Base-by-base conservation (phyloP, 768 basidiomycete genomes). In the Amyloporia xantha region DNA sequence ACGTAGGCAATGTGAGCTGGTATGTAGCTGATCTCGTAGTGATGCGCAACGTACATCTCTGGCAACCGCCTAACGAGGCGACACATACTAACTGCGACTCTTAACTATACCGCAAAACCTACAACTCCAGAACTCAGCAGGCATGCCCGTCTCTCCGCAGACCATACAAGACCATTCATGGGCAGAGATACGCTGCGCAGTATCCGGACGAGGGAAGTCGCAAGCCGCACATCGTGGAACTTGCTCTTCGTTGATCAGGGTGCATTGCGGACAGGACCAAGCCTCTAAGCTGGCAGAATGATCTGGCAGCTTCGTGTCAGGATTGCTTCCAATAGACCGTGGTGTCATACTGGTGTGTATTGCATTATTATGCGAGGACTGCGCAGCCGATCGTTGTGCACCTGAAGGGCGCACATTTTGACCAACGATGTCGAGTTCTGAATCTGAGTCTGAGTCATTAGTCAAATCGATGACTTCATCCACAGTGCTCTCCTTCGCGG, bases 51-150 rank as follows among this genome's bases (percentile, higher is more conserved):
- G n/a, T n/a, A n/a, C n/a, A n/a, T n/a, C n/a, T n/a, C n/a, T n/a
- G n/a, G n/a, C n/a, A n/a, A n/a, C n/a, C n/a, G n/a, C n/a, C n/a
- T n/a, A n/a, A n/a, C n/a, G n/a, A n/a, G n/a, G n/a, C n/a, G n/a
- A n/a, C 30, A 15, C 30, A 33, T 7, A 33, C 26, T 33, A 42
- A 35, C 48, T 49, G 5, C 35, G 48, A 9, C n/a, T 36, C 63
- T 89, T 90, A 44, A 91, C 72, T 17, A 70, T 67, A 13, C 88
- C 88, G 61, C 90, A 93, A 47, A 72, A 75, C 13, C 66, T 65
- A 68, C 91, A 93, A 41, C 80, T 82, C 88, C 86, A 92, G 52
- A 80, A 75, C 19, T 81, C 73, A 52, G 77, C 75, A 2, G 76
- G 73, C 63, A 81, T 84, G 21, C 75, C 79, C 27, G 60, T 62